Evolutionary conservation across 106 monocot species (phyloP).

Genomic region (Amphibolis antarctica): DNA sequence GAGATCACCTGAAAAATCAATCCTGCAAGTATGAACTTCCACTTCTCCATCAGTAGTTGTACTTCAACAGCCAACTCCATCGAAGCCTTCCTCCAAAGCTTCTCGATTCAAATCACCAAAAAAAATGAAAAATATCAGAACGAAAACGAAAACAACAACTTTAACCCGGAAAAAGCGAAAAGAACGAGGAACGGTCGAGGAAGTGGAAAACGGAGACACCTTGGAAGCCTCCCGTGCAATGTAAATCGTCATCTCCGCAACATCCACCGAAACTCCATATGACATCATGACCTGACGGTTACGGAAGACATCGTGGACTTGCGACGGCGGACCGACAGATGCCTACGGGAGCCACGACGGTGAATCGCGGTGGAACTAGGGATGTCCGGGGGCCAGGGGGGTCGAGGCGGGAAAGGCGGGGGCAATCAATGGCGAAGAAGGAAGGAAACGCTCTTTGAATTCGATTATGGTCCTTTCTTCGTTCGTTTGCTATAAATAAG

Average conservation of each 20-base stretch:
- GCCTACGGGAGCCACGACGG: neutral
- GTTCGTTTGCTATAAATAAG: too few species aligned
- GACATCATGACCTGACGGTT: neutral
- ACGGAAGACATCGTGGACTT: neutral
- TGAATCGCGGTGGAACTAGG: too few species aligned
- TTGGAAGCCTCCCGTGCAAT: constrained; percentile 18
- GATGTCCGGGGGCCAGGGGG: too few species aligned
- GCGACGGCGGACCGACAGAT: neutral
- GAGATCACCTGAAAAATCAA: constrained; percentile 44
- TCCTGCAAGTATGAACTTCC: constrained; percentile 47
- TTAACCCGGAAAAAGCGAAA: neutral
- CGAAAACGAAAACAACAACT: neutral
- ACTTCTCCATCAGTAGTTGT: constrained; percentile 47
- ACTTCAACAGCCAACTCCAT: constrained; percentile 34
- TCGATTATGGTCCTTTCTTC: too few species aligned
- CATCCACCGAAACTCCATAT: neutral
- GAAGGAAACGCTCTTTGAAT: too few species aligned
- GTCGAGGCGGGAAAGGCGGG: too few species aligned
- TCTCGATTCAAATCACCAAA: neutral
- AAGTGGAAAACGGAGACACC: neutral
- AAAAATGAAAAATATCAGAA: neutral
- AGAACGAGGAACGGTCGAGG: too few species aligned
- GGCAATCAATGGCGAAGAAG: too few species aligned
- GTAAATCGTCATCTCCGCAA: constrained; percentile 10
- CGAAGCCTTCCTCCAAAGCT: constrained; percentile 44